Base-by-base conservation (phyloP, 2,329 filamentous ascomycete genomes). In the Exophiala sp. region DNA sequence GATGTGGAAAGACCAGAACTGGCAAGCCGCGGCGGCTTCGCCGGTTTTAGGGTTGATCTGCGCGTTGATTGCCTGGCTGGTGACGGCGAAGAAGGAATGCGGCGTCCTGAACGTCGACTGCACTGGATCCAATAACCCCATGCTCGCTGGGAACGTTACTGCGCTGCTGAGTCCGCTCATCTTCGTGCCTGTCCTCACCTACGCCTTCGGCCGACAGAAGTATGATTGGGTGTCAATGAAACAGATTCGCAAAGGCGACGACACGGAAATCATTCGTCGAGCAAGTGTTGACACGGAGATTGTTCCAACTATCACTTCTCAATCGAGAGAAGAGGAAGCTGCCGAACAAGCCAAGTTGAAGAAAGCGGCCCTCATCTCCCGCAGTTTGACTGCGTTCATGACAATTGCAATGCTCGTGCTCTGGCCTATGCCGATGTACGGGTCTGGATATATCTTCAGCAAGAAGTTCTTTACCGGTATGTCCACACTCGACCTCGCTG, bases 371-470 rank as follows among this genome's bases (percentile, higher is more conserved):
- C 53, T 70, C 4, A 78, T 80, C 61, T 77, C 80, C 0, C 73
- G 78, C 43, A 71, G 68, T 24, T 65, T 81, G 55, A 86, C 83
- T 1, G 71, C 81, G 8, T 66, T 77, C 57, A 73, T 88, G 71
- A 86, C 87, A 0, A 53, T 95, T 0, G 76, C 80, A 0, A 73
- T 95, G 48, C 72, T 95, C 0, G 75, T 95, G 1, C 77, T 95
- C 13, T 95, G 89, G 88, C 89, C 90, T 0, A 91, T 95, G 78
- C 89, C 89, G 1, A 82, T 95, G 81, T 95, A 93, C 63, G 89
- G 88, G 9, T 76, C 77, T 0, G 79, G 79, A 1, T 95, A 95
- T 64, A 78, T 95, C 46, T 94, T 93, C 69, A 82, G 77, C 66
- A 85, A 87, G 73, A 75, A 75, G 19, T 93, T 93, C 73, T 93